Conservation (phyloP, 306 rosid species). For the Carpinus fangiana region DNA sequence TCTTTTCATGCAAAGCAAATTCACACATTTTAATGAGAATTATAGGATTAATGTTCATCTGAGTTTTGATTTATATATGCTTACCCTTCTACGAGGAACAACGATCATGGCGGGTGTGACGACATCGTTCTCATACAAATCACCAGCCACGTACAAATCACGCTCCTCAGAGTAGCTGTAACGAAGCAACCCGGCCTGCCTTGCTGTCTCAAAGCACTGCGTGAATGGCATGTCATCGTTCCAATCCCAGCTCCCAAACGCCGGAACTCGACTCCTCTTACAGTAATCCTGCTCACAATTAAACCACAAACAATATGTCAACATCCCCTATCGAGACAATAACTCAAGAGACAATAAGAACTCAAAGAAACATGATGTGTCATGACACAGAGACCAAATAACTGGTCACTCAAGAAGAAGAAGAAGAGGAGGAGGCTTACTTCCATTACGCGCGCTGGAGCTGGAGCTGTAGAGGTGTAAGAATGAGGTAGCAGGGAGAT, state of each 20-base stretch:
- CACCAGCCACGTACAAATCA: constrained; percentile 76
- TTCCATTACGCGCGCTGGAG: constrained; percentile 26
- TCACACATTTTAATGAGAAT: neutral
- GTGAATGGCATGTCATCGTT: constrained; percentile 78
- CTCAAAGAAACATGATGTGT: no score
- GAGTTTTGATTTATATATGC: neutral
- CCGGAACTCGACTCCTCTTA: constrained; percentile 63
- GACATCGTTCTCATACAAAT: constrained; percentile 64
- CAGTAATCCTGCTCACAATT: constrained; percentile 49
- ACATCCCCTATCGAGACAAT: neutral
- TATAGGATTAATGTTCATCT: neutral
- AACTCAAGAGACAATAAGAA: no score
- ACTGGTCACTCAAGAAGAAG: no score
- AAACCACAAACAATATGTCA: neutral
- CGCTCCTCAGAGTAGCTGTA: constrained; percentile 57
- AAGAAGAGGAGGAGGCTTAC: constrained; percentile 27
- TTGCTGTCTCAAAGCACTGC: constrained; percentile 82
- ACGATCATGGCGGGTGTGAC: constrained; percentile 85
- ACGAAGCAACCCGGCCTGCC: constrained; percentile 52
- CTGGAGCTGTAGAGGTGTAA: neutral
- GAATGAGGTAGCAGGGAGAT: neutral
- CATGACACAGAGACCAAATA: no score
- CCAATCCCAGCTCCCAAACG: constrained; percentile 98
- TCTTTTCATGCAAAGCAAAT: neutral
- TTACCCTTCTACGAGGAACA: constrained; percentile 79